phyloP scores from a whole-genome alignment of 257 asterid species.

The Solanum etuberosum region DNA sequence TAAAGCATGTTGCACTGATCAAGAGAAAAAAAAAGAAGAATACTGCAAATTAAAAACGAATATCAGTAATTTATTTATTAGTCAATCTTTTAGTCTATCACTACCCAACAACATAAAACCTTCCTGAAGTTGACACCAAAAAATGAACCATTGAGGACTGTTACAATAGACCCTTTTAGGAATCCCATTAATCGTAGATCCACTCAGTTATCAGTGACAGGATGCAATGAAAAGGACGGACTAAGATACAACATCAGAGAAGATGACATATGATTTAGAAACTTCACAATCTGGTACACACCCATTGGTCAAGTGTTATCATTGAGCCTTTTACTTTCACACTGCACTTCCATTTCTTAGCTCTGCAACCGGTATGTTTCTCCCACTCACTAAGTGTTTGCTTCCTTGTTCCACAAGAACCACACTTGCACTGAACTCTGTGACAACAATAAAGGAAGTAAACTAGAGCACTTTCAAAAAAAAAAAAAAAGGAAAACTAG shows the following conservation, averaged over 20 bases:
- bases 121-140: background rate
- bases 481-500: background rate
- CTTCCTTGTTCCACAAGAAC: conserved; percentile 68
- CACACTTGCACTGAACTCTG: conserved; percentile 92
- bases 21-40: background rate
- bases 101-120: background rate
- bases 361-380: conserved; percentile 89
- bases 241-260: background rate
- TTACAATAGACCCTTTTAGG: background rate
- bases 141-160: background rate
- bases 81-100: background rate
- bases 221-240: background rate
- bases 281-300: conserved; percentile 19
- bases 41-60: background rate
- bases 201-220: background rate
- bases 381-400: conserved; percentile 88
- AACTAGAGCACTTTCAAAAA: background rate
- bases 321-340: conserved; percentile 67
- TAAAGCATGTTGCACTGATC: background rate
- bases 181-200: background rate
- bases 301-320: conserved; percentile 83
- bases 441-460: conserved; percentile 2
- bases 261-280: background rate
- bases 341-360: conserved; percentile 96
- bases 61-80: background rate